These are phyloP conservation scores for Corymbia calophylla DNA, from an alignment of 441 rosid genomes.

Conservation along the genomic window DNA sequence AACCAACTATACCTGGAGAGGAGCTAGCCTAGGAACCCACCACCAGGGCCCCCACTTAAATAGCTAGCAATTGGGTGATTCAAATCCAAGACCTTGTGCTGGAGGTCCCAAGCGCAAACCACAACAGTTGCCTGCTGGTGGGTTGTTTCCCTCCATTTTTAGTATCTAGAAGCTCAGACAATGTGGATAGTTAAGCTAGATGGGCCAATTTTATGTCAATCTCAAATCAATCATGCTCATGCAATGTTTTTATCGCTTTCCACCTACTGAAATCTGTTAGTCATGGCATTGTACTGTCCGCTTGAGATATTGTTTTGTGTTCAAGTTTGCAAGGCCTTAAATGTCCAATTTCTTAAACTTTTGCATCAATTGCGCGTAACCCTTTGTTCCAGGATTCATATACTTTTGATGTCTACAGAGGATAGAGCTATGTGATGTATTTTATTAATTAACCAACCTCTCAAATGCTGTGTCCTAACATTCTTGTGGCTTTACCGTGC, in stretches of 20 bases:
- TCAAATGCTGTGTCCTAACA: not conserved
- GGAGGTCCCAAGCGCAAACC: too few species aligned
- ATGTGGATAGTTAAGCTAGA: not conserved
- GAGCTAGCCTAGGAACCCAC: too few species aligned
- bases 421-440: not conserved
- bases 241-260: not conserved
- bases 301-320: not conserved
- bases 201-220: not conserved
- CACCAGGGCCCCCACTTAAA: too few species aligned
- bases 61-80: too few species aligned
- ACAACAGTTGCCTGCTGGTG: too few species aligned
- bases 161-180: not conserved
- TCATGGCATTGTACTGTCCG: not conserved
- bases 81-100: too few species aligned
- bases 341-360: not conserved
- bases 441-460: not conserved
- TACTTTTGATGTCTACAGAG: not conserved
- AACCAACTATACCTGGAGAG: too few species aligned
- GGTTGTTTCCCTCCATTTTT: not conserved
- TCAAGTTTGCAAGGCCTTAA: not conserved
- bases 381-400: not conserved
- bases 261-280: not conserved
- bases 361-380: not conserved
- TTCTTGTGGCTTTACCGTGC: slow-evolving; percentile 15
- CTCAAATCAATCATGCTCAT: not conserved